phyloP scores from a whole-genome alignment of 495 filamentous ascomycete genomes.

The Immersiella caudata region DNA sequence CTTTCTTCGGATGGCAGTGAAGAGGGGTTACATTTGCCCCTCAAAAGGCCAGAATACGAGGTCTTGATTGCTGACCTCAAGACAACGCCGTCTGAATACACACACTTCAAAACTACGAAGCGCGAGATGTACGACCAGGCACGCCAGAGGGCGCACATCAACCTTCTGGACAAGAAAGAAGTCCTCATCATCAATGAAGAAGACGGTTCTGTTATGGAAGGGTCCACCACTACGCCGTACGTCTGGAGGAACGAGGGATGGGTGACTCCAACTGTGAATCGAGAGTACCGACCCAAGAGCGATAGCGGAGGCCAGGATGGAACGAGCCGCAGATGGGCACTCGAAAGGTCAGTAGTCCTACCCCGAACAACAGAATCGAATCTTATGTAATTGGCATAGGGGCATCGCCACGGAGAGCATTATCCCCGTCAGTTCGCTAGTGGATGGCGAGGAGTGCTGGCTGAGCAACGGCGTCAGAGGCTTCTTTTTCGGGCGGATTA shows the following conservation, averaged over 20 bases:
- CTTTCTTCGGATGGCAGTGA: not conserved
- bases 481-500: conserved; percentile 56
- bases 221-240: conserved; percentile 78
- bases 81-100: conserved; percentile 63
- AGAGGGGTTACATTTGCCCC: conserved; percentile 22
- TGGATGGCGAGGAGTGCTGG: conserved; percentile 77
- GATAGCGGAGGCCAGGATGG: conserved; percentile 77
- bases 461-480: conserved; percentile 85
- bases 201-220: conserved; percentile 77
- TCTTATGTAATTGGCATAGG: conserved; percentile 34
- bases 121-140: conserved; percentile 68
- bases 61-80: conserved; percentile 59
- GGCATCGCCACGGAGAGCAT: conserved; percentile 63
- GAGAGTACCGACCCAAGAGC: conserved; percentile 25
- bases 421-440: conserved; percentile 57
- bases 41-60: conserved; percentile 39
- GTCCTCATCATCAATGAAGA: conserved; percentile 70
- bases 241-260: conserved; percentile 69
- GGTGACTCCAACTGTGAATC: conserved; percentile 62
- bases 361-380: not conserved
- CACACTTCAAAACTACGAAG: conserved; percentile 74
- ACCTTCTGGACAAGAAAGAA: conserved; percentile 59
- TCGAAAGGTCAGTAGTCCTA: conserved; percentile 54
- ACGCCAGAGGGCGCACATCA: conserved; percentile 60
- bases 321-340: conserved; percentile 78